Base-by-base conservation (phyloP, 2,329 filamentous ascomycete genomes). In the Cladosporium oxysporum region DNA sequence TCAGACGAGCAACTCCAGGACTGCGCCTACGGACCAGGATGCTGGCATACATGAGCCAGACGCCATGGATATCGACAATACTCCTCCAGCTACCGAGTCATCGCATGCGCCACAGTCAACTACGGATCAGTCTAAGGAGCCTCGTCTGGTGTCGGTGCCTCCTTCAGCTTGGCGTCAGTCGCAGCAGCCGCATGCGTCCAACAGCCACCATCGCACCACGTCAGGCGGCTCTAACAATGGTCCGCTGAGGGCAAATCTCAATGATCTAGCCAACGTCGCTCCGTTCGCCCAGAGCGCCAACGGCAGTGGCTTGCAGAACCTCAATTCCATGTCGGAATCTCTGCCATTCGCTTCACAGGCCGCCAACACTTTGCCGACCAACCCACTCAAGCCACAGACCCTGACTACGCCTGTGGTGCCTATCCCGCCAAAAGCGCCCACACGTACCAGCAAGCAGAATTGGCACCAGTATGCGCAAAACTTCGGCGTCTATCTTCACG, bases 341-440 rank as follows among this genome's bases (percentile, higher is more conserved):
- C 79, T 90, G 2, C 87, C 87, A 3, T 89, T 89, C 72, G 76
- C 84, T 66, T 89, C 87, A 1, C 80, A 83, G 49, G 73, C 87
- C 3, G 80, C 82, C 5, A 78, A 79, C 31, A 71, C 76, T 5
- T 76, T 82, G 31, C 80, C 80, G 7, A 79, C 77, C 7, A 75
- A 70, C 61, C 79, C 75, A 67, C 78, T 67, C 72, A 78, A 69
- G 68, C 77, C 86, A 11, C 77, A 80, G 29, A 79, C 84, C 4
- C 85, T 85, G 0, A 79, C 80, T 6, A 80, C 84, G 7, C 86
- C 86, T 0, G 79, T 80, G 63, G 76, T 83, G 4, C 86, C 87
- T 3, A 71, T 68, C 44, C 72, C 74, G 26, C 79, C 80, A 1
- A 64, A 75, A 4, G 73, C 76, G 2, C 84, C 73, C 33, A 72